Percentiles rank a stretch among this genome's conserved stretches.
Conservation (phyloP, 768 basidiomycete genomes). For the Auricularia cornea region DNA sequence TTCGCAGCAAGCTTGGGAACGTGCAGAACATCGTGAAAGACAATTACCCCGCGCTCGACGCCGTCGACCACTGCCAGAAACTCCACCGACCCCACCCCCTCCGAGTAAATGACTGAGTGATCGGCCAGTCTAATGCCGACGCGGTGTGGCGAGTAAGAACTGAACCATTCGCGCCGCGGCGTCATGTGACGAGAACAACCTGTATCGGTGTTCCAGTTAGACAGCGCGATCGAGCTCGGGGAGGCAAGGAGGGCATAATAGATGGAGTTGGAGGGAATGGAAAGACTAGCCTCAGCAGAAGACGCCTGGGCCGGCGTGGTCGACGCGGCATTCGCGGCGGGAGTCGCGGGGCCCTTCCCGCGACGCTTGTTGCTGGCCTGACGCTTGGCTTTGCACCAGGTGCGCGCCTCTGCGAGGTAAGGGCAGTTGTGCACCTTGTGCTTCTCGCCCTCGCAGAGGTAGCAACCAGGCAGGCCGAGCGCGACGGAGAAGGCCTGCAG, state of each 20-base stretch:
- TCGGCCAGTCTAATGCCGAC: neutral
- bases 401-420: no score
- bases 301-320: no score
- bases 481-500: no score
- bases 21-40: constrained; percentile 6
- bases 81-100: neutral
- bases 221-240: neutral
- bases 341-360: no score
- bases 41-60: neutral
- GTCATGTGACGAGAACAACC: neutral
- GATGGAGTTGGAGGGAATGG: no score
- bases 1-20: constrained; percentile 3
- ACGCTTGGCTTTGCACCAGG: no score
- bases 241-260: neutral
- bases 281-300: no score
- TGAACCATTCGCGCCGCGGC: constrained; percentile 1
- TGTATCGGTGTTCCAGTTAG: constrained; percentile 1
- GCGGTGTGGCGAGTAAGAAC: neutral
- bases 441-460: no score
- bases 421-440: no score
- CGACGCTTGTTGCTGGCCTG: no score
- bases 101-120: neutral
- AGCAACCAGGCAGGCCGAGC: no score
- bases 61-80: neutral
- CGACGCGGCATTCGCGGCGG: no score